These are phyloP conservation scores for Veloboletus limbatus DNA, from an alignment of 1,284 basidiomycete genomes.

Conservation along the genomic window DNA sequence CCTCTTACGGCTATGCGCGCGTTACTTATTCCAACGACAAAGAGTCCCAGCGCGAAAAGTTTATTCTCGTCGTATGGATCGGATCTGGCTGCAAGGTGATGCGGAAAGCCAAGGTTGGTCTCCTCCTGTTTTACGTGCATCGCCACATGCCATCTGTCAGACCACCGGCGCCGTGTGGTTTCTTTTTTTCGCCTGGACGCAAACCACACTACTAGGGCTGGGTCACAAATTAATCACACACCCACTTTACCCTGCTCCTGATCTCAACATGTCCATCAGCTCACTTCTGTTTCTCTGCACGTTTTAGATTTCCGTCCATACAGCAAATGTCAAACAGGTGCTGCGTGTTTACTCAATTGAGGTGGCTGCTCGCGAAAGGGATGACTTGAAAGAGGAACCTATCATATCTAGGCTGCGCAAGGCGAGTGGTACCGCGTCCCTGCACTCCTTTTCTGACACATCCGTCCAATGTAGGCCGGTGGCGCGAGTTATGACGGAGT, in stretches of 20 bases:
- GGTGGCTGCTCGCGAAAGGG: constrained; percentile 75
- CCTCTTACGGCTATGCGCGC: constrained; percentile 81
- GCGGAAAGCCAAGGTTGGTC: constrained; percentile 82
- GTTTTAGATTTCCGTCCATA: constrained; percentile 80
- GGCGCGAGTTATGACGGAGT: constrained; percentile 82
- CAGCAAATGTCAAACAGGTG: constrained; percentile 80
- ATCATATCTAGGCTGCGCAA: constrained; percentile 72
- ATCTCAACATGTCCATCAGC: constrained; percentile 12
- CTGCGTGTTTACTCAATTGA: constrained; percentile 82
- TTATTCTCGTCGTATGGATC: constrained; percentile 89
- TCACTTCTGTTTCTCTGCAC: constrained; percentile 18
- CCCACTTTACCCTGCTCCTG: constrained; percentile 21
- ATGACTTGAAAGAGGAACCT: constrained; percentile 80
- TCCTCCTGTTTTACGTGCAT: constrained; percentile 21
- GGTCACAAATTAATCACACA: constrained; percentile 22
- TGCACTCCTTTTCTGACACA: constrained; percentile 11
- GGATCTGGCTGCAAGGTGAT: constrained; percentile 83
- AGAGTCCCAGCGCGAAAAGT: constrained; percentile 86
- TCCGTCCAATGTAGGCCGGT: constrained; percentile 52
- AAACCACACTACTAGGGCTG: constrained; percentile 23
- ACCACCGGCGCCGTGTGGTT: constrained; percentile 5
- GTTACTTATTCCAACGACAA: constrained; percentile 85
- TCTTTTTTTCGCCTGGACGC: constrained; percentile 4
- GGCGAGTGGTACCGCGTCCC: constrained; percentile 42
- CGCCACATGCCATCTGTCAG: constrained; percentile 16